phyloP scores from a whole-genome alignment of 768 basidiomycete genomes.

The Hydnomerulius pinastri region DNA sequence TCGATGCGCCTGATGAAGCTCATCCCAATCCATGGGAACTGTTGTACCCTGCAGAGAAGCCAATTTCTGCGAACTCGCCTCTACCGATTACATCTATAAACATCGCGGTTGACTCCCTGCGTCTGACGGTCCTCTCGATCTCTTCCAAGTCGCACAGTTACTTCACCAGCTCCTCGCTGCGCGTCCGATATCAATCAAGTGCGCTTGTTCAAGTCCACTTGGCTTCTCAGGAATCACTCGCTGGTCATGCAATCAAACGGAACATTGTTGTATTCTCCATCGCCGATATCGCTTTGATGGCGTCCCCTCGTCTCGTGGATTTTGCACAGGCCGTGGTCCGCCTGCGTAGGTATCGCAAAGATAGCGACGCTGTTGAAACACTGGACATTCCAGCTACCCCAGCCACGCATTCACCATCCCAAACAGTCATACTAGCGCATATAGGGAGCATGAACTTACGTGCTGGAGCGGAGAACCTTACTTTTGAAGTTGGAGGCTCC shows the following conservation, averaged over 20 bases:
- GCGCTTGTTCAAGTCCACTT: constrained; percentile 12
- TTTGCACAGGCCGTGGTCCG: constrained; percentile 60
- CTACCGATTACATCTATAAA: constrained; percentile 12
- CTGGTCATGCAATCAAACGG: constrained; percentile 17
- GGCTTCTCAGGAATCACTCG: constrained; percentile 15
- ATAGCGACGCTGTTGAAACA: neutral
- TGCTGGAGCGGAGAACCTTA: constrained; percentile 70
- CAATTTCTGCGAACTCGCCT: constrained; percentile 5
- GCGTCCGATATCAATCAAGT: constrained; percentile 23
- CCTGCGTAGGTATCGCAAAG: constrained; percentile 41
- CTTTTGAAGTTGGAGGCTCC: constrained; percentile 57
- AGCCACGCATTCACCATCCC: constrained; percentile 9
- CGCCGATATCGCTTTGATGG: constrained; percentile 42
- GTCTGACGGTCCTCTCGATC: constrained; percentile 21
- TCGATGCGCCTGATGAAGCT: constrained; percentile 39
- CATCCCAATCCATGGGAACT: constrained; percentile 22
- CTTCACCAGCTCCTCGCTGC: constrained; percentile 26
- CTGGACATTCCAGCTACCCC: constrained; percentile 5
- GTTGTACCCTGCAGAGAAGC: constrained; percentile 18
- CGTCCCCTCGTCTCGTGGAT: constrained; percentile 60
- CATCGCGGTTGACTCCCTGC: constrained; percentile 18
- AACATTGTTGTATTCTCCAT: constrained; percentile 37
- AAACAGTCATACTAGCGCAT: constrained; percentile 41
- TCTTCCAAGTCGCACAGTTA: constrained; percentile 24
- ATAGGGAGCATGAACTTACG: constrained; percentile 51